Evolutionary conservation across 192 early-diverging fungal species (phyloP), one percentile per base, ranked within the genome.

Genomic region (Polychytrium aggregatum): DNA sequence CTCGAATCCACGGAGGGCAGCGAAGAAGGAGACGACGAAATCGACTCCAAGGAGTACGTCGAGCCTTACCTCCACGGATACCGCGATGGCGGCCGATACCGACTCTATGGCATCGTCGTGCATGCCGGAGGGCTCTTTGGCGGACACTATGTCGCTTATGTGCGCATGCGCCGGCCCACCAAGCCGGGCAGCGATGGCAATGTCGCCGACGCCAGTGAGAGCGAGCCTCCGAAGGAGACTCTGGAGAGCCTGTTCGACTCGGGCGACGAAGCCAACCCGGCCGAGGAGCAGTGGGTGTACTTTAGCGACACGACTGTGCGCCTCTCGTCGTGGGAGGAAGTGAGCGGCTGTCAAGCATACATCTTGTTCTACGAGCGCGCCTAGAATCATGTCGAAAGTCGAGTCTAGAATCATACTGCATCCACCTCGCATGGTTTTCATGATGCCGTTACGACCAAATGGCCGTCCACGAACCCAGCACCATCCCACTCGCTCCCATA

Each of bases 291-390:
- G 11, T 72, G 70, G 70, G 30, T 44, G n/a, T 67, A 66, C 50
- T 49, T 26, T 27, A 53, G 48, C 41, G 70, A 72, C 43, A 48
- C 48, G 2, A 14, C 33, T 29, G 67, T 70, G 7, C 20, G 57
- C 14, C 17, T 46, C 0, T 25, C 41, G 8, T 48, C 51, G 13
- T 56, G 52, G 52, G 67, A 65, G 35, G 62, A 63, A 46, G 70
- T 72, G 10, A 21, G 28, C 34, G 41, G 42, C 22, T 25, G n/a
- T 11, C 61, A 70, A 45, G 65, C 70, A 14, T 72, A 72, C 40
- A 26, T 72, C 22, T 37, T 72, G 37, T 64, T 72, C 53, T 72
- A 72, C 48, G 64, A 72, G 39, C n/a, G n/a, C n/a, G n/a, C n/a
- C n/a, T n/a, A n/a, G n/a, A n/a, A n/a, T n/a, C n/a, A n/a, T n/a